Evolutionary conservation across 495 filamentous ascomycete genomes (phyloP), one percentile per base, ranked within the genome.

Genomic region (Podospora tetraspora): DNA sequence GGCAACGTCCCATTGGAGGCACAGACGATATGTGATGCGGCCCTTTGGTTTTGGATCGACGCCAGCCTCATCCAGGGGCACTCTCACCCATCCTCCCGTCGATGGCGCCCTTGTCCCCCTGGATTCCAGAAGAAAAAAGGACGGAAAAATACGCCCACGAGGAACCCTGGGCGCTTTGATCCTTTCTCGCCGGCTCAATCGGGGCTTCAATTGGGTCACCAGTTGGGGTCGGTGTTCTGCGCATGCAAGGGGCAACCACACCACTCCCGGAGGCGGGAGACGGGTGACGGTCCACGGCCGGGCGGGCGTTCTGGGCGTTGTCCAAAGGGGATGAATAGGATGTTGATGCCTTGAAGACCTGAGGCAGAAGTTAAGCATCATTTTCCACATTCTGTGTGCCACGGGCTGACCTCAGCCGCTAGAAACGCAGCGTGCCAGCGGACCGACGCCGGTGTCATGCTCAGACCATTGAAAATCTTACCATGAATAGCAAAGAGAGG

Each of bases 131-230:
- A 24, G 29, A 16, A 65, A 29, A 30, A 22, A 27, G 27, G 16
- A n/a, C 6, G 64, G 25, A 59, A 52, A 58, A 66, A 43, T 58
- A 59, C 43, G 65, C 57, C 64, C 58, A 66, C 65, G 65, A 58
- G 57, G 30, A 29, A 13, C 9, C 57, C 58, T 13, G 32, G 57
- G n/a, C 8, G 12, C 19, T 32, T 59, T 19, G n/a, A 21, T 19
- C 25, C 32, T 30, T 37, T 25, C 37, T 52, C n/a, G 37, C 29
- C 63, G 63, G 56, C 43, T 65, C 56, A 58, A 30, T 59, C 22
- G 58, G 59, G 23, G 59, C 9, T 12, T 60, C 59, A 25, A 60
- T 60, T 60, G 22, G 59, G 57, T 5, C 27, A 27, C 16, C 7
- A 59, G 24, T 12, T 34, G 32, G 32, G 32, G 43, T 52, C 19